phyloP scores from a whole-genome alignment of 2,329 filamentous ascomycete species.

The Verticillium klebahnii region DNA sequence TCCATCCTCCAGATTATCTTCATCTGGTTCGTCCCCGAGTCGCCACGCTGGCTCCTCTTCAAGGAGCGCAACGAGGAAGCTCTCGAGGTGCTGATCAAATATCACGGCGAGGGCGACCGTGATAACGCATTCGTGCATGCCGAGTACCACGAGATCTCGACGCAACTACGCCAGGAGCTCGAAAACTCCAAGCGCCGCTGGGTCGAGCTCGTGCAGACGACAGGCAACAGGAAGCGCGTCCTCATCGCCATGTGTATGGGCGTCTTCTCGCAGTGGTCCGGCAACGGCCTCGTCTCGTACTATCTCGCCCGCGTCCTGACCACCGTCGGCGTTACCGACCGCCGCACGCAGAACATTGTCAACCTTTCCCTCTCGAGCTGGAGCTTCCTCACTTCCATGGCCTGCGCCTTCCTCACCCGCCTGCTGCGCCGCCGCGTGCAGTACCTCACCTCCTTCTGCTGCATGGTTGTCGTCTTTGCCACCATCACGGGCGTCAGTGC shows the following conservation, averaged over 20 bases:
- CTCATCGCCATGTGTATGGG: slow-evolving; percentile 37
- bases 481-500: slow-evolving; percentile 27
- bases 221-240: slow-evolving; percentile 24
- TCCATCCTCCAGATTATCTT: slow-evolving; percentile 25
- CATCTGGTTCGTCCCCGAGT: slow-evolving; percentile 54
- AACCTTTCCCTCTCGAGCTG: slow-evolving; percentile 14
- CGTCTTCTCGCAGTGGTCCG: slow-evolving; percentile 35
- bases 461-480: slow-evolving; percentile 7
- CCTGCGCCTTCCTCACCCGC: slow-evolving; percentile 17
- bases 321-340: neutral
- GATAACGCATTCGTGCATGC: slow-evolving; percentile 44
- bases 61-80: slow-evolving; percentile 49
- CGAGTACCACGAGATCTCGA: slow-evolving; percentile 43
- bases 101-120: slow-evolving; percentile 50
- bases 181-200: slow-evolving; percentile 12
- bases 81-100: slow-evolving; percentile 46
- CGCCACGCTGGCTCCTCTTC: slow-evolving; percentile 56
- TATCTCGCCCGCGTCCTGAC: slow-evolving; percentile 16
- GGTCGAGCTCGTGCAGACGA: slow-evolving; percentile 22
- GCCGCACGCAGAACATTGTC: slow-evolving; percentile 1
- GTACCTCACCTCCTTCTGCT: slow-evolving; percentile 7
- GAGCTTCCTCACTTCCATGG: slow-evolving; percentile 19
- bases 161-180: neutral
- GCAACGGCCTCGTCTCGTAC: slow-evolving; percentile 26
- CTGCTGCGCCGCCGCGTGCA: slow-evolving; percentile 6